Percentiles rank a stretch among this genome's conserved stretches.
phyloP scores from a whole-genome alignment of 176 grass and related monocot genomes.

The Musa troglodytarum region DNA sequence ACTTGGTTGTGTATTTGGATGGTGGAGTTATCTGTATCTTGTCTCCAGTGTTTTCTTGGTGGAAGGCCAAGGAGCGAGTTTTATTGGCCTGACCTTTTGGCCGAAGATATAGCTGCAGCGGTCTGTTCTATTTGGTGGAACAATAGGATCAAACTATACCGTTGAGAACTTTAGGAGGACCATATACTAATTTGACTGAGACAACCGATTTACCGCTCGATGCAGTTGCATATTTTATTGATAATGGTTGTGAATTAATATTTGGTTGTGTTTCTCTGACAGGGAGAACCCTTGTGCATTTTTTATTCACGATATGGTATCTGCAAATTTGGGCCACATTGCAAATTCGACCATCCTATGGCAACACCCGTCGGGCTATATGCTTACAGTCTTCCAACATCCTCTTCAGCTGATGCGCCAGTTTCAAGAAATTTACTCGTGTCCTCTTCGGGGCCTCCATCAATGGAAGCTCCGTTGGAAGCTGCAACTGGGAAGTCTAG shows the following conservation, averaged over 20 bases:
- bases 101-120: not conserved
- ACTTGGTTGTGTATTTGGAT: no score
- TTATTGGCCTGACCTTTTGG: not conserved
- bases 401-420: conserved; percentile 40
- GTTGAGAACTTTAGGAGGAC: no score
- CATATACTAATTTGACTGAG: not conserved
- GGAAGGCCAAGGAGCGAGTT: not conserved
- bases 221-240: not conserved
- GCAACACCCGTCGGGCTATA: conserved; percentile 67
- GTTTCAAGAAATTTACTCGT: conserved; percentile 35
- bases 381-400: conserved; percentile 45
- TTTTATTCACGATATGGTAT: conserved; percentile 98
- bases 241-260: conserved; percentile 1
- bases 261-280: conserved; percentile 13
- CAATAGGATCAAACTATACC: no score
- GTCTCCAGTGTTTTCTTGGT: not conserved
- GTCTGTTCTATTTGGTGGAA: not conserved
- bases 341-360: conserved; percentile 98
- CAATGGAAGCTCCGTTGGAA: conserved; percentile 20
- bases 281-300: conserved; percentile 90
- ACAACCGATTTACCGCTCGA: not conserved
- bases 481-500: conserved; percentile 11
- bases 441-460: conserved; percentile 38
- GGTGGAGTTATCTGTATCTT: not conserved
- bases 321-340: conserved; percentile 92